phyloP scores from a whole-genome alignment of 164 flowering plant species.

The Platanus orientalis region DNA sequence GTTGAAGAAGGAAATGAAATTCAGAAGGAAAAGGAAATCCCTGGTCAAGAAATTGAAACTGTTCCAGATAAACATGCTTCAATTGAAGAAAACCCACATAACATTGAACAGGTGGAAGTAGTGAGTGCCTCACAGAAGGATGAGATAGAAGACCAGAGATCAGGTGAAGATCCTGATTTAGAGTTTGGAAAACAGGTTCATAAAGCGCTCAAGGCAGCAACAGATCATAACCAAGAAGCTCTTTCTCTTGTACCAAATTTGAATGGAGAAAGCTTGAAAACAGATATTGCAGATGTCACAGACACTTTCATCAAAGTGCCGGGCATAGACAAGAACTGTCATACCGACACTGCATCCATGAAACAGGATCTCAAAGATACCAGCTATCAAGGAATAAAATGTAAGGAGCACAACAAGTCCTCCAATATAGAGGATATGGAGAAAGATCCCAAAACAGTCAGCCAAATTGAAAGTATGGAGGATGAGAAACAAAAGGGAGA shows the following conservation, averaged over 20 bases:
- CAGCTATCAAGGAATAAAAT: constrained; percentile 6
- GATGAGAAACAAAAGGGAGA: constrained; percentile 16
- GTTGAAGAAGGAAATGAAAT: constrained; percentile 4
- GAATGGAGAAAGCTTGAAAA: constrained; percentile 5
- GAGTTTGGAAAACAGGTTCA: constrained; percentile 11
- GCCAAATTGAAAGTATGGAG: constrained; percentile 11
- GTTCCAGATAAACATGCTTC: constrained; percentile 9
- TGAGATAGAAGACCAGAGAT: constrained; percentile 6
- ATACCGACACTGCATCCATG: constrained; percentile 1
- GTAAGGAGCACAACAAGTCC: constrained; percentile 9
- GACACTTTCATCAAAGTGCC: background rate
- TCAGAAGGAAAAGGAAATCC: background rate
- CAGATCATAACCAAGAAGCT: constrained; percentile 10
- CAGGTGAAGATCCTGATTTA: constrained; percentile 1
- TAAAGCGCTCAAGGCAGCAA: constrained; percentile 7
- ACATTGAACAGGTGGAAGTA: constrained; percentile 10
- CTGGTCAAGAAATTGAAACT: constrained; percentile 7
- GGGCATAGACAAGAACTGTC: constrained; percentile 2
- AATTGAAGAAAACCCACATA: constrained; percentile 2
- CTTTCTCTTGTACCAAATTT: constrained; percentile 1
- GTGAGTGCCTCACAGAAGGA: constrained; percentile 4
- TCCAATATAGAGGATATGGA: background rate
- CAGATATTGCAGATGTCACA: background rate
- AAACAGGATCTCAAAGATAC: constrained; percentile 11
- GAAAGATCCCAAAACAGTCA: constrained; percentile 10